These are phyloP conservation scores for Elsinoe ampelina DNA, from an alignment of 2,329 filamentous ascomycete genomes.

Conservation along the genomic window DNA sequence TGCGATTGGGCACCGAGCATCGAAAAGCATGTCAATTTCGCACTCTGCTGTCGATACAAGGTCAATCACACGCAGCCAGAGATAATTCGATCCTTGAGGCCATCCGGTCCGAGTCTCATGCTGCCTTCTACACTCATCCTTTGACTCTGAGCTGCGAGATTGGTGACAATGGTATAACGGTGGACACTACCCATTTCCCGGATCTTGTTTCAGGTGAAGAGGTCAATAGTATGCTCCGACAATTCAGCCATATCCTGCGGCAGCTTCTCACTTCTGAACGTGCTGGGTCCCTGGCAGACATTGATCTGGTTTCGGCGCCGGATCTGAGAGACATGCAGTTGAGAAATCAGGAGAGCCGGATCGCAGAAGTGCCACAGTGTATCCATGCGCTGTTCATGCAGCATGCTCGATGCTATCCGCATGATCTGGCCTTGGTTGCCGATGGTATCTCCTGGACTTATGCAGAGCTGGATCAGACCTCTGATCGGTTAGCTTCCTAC, in stretches of 20 bases:
- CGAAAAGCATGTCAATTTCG: constrained; percentile 39
- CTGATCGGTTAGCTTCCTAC: constrained; percentile 17
- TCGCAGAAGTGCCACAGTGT: constrained; percentile 13
- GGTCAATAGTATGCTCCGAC: constrained; percentile 22
- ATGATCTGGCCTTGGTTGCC: constrained; percentile 21
- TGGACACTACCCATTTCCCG: constrained; percentile 26
- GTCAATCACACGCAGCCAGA: constrained; percentile 25
- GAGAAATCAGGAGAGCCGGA: neutral
- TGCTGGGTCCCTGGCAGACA: constrained; percentile 18
- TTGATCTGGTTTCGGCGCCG: constrained; percentile 14
- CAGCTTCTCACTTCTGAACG: constrained; percentile 22
- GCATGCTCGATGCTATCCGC: constrained; percentile 16
- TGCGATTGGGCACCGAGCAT: constrained; percentile 29
- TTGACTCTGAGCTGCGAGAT: constrained; percentile 28
- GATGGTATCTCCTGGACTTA: constrained; percentile 24
- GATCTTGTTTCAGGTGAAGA: constrained; percentile 25
- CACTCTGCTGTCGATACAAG: constrained; percentile 37
- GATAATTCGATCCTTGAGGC: constrained; percentile 25
- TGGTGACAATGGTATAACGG: constrained; percentile 18
- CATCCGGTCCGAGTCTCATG: constrained; percentile 13
- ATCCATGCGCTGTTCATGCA: constrained; percentile 19
- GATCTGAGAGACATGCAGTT: neutral
- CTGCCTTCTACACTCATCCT: constrained; percentile 28
- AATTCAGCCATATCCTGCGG: constrained; percentile 25
- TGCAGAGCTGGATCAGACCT: constrained; percentile 19